Evolutionary conservation across 352 stramenopile species (phyloP).

Genomic region (Globisporangium acanthophoron): DNA sequence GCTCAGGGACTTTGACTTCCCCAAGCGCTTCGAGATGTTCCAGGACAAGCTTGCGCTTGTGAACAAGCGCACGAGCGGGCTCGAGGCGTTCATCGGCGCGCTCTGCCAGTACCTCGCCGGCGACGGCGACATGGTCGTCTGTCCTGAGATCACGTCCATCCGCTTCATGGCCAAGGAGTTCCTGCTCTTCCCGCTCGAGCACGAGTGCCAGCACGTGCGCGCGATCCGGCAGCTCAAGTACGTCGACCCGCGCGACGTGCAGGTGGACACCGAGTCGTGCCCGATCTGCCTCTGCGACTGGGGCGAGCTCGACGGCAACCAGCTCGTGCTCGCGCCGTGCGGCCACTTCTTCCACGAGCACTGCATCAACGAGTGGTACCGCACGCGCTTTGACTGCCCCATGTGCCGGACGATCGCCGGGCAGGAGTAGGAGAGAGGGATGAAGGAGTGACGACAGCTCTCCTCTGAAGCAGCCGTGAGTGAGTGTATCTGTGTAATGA

Average conservation of each 20-base stretch:
- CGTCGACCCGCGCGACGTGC: conserved; percentile 74
- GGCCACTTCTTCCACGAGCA: conserved; percentile 86
- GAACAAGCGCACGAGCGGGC: conserved; percentile 43
- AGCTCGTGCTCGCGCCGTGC: conserved; percentile 72
- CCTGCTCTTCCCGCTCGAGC: conserved; percentile 73
- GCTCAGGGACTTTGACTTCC: conserved; percentile 71
- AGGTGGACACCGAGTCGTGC: conserved; percentile 76
- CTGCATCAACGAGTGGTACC: conserved; percentile 89
- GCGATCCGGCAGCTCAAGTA: conserved; percentile 82
- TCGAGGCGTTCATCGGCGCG: conserved; percentile 77
- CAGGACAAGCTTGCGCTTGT: conserved; percentile 63
- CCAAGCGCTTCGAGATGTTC: conserved; percentile 68
- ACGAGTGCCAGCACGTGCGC: conserved; percentile 77
- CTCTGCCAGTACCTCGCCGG: conserved; percentile 67
- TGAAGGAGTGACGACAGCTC: neutral
- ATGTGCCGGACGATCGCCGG: conserved; percentile 84
- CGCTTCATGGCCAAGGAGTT: conserved; percentile 83
- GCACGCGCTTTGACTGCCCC: conserved; percentile 82
- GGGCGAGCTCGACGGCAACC: conserved; percentile 77
- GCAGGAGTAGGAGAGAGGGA: conserved; percentile 15
- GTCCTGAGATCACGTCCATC: conserved; percentile 53
- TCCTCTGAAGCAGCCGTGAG: too few relatives aligned
- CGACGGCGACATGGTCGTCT: conserved; percentile 42
- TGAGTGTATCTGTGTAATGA: neutral
- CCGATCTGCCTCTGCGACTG: conserved; percentile 84